A percentile compares a stretch with the other conserved stretches of the same genome.
These are phyloP conservation scores for Cotoneaster glaucophyllus DNA, from an alignment of 306 rosid genomes.

Conservation along the genomic window DNA sequence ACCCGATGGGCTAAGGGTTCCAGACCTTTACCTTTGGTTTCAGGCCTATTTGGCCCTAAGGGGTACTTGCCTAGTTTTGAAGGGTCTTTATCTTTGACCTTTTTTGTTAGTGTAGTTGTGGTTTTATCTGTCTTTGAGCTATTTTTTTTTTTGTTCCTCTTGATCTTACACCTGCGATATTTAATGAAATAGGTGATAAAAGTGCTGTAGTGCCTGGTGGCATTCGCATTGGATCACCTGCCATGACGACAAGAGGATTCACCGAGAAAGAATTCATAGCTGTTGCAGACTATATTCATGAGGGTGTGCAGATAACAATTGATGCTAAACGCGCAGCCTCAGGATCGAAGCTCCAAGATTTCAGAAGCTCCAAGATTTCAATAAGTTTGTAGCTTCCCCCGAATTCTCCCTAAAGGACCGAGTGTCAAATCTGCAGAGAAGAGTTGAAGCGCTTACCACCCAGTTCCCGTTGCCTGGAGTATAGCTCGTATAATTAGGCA, in stretches of 20 bases:
- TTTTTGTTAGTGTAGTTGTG: not conserved
- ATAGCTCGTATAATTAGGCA: constrained; percentile 10
- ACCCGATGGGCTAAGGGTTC: not conserved
- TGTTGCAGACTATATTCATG: constrained; percentile 73
- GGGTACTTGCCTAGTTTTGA: not conserved
- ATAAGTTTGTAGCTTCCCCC: constrained; percentile 52
- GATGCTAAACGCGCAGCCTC: constrained; percentile 59
- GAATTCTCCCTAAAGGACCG: constrained; percentile 50
- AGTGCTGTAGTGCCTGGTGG: constrained; percentile 92
- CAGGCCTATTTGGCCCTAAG: not conserved
- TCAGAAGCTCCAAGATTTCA: constrained; percentile 71
- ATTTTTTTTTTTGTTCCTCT: not conserved
- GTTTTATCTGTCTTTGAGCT: not conserved
- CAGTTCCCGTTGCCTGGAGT: constrained; percentile 81
- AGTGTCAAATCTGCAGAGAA: constrained; percentile 49
- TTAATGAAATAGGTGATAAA: constrained; percentile 57
- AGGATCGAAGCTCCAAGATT: constrained; percentile 83
- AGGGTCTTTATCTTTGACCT: not conserved
- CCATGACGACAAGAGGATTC: constrained; percentile 94
- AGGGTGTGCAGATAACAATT: constrained; percentile 65
- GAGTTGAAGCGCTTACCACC: constrained; percentile 78
- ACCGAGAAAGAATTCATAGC: constrained; percentile 58
- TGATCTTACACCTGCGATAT: constrained; percentile 1
- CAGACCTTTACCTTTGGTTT: not conserved
- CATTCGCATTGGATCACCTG: constrained; percentile 94